These are phyloP conservation scores for Rhizopogon roseolus DNA, from an alignment of 768 basidiomycete genomes.

Conservation along the genomic window DNA sequence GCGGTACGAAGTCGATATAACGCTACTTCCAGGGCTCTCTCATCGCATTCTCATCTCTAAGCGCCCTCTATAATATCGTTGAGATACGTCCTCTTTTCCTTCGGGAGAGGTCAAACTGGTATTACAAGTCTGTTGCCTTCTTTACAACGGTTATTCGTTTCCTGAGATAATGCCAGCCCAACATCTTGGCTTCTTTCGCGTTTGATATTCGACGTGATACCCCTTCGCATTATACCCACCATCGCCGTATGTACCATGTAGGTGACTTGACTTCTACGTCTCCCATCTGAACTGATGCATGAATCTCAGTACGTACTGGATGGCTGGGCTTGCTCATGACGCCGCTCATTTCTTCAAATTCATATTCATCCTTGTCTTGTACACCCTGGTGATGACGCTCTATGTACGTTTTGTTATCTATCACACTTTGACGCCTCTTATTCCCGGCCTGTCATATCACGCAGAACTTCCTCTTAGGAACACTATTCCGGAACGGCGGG, in stretches of 20 bases:
- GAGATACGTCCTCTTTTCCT: conserved; percentile 84
- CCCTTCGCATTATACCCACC: conserved; percentile 84
- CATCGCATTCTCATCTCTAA: conserved; percentile 86
- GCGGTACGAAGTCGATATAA: conserved; percentile 3
- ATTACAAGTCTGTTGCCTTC: conserved; percentile 61
- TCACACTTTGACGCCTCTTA: not conserved
- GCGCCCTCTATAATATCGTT: conserved; percentile 85
- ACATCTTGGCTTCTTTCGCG: conserved; percentile 89
- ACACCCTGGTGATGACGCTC: conserved; percentile 79
- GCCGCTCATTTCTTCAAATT: conserved; percentile 93
- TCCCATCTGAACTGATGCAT: conserved; percentile 2
- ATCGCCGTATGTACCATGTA: conserved; percentile 83
- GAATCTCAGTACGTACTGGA: conserved; percentile 76
- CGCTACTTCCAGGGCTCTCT: conserved; percentile 62
- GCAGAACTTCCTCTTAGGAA: conserved; percentile 88
- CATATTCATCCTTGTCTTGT: conserved; percentile 83
- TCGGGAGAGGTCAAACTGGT: conserved; percentile 79
- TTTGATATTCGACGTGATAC: conserved; percentile 84
- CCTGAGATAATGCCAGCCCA: conserved; percentile 45
- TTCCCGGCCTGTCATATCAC: not conserved
- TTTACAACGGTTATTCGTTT: not conserved
- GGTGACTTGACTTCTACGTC: conserved; percentile 19
- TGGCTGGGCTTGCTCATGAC: conserved; percentile 82
- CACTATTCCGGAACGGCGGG: conserved; percentile 79
- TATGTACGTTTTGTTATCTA: conserved; percentile 50